Evolutionary conservation across 768 basidiomycete genomes (phyloP).

Genomic region (Leccinum truebloodii): DNA sequence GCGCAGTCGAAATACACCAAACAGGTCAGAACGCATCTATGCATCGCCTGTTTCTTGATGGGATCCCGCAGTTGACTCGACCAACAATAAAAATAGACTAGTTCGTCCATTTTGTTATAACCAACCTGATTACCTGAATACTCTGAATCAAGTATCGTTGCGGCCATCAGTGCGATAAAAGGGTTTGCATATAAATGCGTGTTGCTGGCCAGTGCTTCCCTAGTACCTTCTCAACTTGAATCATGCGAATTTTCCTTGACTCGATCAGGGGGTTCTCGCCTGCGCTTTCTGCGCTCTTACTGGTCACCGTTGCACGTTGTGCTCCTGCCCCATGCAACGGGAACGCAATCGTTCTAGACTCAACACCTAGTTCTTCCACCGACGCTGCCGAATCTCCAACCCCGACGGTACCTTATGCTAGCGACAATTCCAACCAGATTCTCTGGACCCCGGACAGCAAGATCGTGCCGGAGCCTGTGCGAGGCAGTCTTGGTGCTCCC

Average conservation of each 20-base stretch:
- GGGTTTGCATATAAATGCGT: neutral
- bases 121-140: neutral
- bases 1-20: too few species aligned
- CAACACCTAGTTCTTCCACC: conserved; percentile 2
- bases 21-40: too few species aligned
- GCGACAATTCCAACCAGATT: conserved; percentile 42
- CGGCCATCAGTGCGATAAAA: neutral
- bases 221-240: neutral
- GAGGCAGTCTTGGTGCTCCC: conserved; percentile 43
- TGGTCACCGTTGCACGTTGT: conserved; percentile 5
- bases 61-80: neutral
- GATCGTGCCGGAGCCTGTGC: conserved; percentile 40
- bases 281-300: conserved; percentile 6
- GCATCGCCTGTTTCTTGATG: too few species aligned
- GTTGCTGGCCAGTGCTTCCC: neutral
- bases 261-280: conserved; percentile 9
- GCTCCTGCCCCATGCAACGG: neutral
- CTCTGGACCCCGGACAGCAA: conserved; percentile 36
- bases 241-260: neutral
- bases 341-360: neutral
- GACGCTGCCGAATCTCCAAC: conserved; percentile 31
- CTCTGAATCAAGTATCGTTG: neutral
- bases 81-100: neutral
- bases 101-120: neutral
- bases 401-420: conserved; percentile 44